Evolutionary conservation across 257 asterid species (phyloP).

Genomic region (Cordia subcordata): DNA sequence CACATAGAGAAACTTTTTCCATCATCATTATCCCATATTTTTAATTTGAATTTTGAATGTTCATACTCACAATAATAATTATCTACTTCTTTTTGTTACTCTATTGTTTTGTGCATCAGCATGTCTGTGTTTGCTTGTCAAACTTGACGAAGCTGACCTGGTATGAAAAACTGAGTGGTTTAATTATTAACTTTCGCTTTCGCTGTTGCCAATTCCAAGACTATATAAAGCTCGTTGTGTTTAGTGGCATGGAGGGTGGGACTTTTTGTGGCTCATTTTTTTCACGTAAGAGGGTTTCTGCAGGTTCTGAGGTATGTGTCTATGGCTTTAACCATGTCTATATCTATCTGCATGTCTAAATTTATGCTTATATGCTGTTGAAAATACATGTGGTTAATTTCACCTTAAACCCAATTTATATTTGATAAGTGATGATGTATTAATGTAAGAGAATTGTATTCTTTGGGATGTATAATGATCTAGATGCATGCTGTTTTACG

Average conservation of each 20-base stretch:
- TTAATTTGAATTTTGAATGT: background rate
- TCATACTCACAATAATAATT: background rate
- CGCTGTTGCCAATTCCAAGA: background rate
- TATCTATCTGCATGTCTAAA: no score
- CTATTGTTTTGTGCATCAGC: no score
- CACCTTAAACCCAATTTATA: no score
- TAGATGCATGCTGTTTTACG: no score
- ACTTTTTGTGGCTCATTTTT: conserved; percentile 15
- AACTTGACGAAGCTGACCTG: background rate
- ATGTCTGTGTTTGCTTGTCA: background rate
- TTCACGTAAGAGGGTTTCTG: conserved; percentile 13
- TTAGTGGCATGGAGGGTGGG: conserved; percentile 8
- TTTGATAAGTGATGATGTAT: no score
- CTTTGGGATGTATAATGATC: no score
- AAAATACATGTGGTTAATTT: no score
- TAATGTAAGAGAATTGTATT: no score
- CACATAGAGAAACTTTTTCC: conserved; percentile 18
- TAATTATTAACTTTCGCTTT: background rate
- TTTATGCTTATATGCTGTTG: no score
- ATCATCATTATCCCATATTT: conserved; percentile 12
- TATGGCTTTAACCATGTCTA: background rate
- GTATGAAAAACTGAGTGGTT: background rate
- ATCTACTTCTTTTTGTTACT: no score
- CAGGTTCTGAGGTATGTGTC: background rate
- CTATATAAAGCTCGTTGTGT: conserved; percentile 12